phyloP scores from a whole-genome alignment of 2,329 filamentous ascomycete genomes.

The Neoscytalidium dimidiatum region DNA sequence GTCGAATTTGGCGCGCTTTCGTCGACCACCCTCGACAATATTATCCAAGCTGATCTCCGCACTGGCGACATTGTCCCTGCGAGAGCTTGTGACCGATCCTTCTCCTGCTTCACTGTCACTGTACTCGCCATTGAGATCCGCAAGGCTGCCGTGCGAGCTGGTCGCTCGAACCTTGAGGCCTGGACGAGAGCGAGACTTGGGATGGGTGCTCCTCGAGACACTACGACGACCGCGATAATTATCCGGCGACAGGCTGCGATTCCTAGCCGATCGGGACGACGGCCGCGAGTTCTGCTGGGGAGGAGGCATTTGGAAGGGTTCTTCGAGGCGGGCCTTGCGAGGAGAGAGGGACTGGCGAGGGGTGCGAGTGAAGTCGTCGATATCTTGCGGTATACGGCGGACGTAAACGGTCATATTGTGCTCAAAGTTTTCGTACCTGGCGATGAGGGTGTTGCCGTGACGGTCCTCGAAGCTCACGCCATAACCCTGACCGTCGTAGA shows the following conservation, averaged over 20 bases:
- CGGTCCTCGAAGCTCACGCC: conserved; percentile 96
- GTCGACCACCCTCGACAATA: conserved; percentile 93
- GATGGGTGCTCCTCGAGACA: conserved; percentile 69
- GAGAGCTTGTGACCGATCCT: conserved; percentile 69
- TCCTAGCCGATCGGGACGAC: conserved; percentile 68
- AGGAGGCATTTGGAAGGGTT: conserved; percentile 65
- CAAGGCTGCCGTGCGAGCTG: conserved; percentile 58
- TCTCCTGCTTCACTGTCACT: conserved; percentile 85
- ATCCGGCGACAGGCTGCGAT: conserved; percentile 77
- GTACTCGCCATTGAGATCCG: conserved; percentile 72
- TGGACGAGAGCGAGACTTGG: conserved; percentile 61
- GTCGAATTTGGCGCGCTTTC: conserved; percentile 92
- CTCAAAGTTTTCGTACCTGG: conserved; percentile 91
- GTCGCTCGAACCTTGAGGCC: conserved; percentile 67
- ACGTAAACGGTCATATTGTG: conserved; percentile 94
- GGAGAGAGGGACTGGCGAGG: conserved; percentile 52
- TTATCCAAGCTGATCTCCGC: conserved; percentile 98
- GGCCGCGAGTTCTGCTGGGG: conserved; percentile 67
- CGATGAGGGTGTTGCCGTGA: conserved; percentile 86
- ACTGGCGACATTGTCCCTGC: conserved; percentile 84
- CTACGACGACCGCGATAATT: conserved; percentile 72
- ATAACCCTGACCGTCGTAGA: conserved; percentile 66
- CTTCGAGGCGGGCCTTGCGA: conserved; percentile 61
- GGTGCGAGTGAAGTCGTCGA: conserved; percentile 48
- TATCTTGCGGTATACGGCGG: conserved; percentile 67